phyloP scores from a whole-genome alignment of 352 stramenopile species.

The Globisporangium rhizosaccharum region DNA sequence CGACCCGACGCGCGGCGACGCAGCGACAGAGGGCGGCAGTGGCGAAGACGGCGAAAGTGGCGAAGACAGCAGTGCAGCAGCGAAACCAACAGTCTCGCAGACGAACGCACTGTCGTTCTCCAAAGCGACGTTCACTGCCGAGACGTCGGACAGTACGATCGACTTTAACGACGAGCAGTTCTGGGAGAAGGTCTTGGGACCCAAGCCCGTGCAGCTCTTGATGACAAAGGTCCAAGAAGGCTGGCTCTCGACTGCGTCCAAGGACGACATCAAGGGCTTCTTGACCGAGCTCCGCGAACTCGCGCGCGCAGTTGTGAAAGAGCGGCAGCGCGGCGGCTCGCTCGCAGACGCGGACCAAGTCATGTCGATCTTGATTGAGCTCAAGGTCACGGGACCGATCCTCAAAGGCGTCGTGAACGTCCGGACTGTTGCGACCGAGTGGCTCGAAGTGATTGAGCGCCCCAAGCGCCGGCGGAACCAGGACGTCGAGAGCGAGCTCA shows the following conservation, averaged over 20 bases:
- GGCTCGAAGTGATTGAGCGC: slow-evolving; percentile 85
- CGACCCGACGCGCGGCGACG: slow-evolving; percentile 61
- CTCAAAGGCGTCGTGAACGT: slow-evolving; percentile 74
- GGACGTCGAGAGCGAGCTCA: slow-evolving; percentile 75
- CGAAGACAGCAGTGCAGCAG: slow-evolving; percentile 19
- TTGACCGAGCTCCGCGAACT: slow-evolving; percentile 73
- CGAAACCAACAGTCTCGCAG: slow-evolving; percentile 37
- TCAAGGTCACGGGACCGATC: slow-evolving; percentile 81
- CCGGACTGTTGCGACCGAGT: slow-evolving; percentile 65
- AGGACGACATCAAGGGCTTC: slow-evolving; percentile 81
- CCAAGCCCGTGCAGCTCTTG: slow-evolving; percentile 80
- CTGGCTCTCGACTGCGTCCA: slow-evolving; percentile 58
- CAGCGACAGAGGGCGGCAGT: slow-evolving; percentile 25
- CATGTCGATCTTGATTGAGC: slow-evolving; percentile 82
- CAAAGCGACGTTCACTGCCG: slow-evolving; percentile 84
- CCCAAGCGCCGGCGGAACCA: slow-evolving; percentile 82
- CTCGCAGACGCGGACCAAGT: slow-evolving; percentile 82
- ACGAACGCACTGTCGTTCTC: slow-evolving; percentile 80
- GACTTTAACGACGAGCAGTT: slow-evolving; percentile 91
- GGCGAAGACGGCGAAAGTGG: slow-evolving; percentile 36
- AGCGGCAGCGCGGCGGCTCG: slow-evolving; percentile 79
- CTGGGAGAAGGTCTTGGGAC: slow-evolving; percentile 87
- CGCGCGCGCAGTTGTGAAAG: slow-evolving; percentile 73
- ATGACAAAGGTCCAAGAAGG: slow-evolving; percentile 88
- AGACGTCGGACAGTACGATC: slow-evolving; percentile 83